Evolutionary conservation across 148 eudicot genomes (phyloP), one percentile per base, ranked within the genome.

Genomic region (Nyssa sinensis): DNA sequence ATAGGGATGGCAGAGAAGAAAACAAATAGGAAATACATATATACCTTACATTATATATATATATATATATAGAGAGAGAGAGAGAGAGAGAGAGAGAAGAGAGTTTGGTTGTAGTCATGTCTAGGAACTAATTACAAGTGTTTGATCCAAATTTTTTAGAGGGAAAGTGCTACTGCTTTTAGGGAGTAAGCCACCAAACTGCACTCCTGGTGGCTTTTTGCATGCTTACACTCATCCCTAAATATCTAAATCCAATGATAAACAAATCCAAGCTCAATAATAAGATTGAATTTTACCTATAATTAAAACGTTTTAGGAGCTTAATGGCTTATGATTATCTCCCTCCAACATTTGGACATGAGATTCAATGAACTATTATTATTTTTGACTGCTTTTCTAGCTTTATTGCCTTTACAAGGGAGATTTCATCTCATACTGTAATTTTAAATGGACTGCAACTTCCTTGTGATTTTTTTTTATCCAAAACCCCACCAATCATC

Each of bases 281-380:
- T 71, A 27, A 51, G 33, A 14, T 71, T 37, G 66, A 71, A 34
- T 16, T 57, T 2, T 13, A n/a, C 28, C 6, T 34, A 3, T 3
- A 17, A 59, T 25, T 13, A 23, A 3, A 59, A 12, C 4, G 62
- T 17, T 24, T 25, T 3, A 9, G 16, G 35, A 65, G 65, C 19
- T 32, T 34, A 59, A 71, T 39, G 65, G 65, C n/a, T 25, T 49
- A 59, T 71, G 64, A 37, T 59, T 71, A 31, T 34, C 44, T 21
- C 24, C 49, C 63, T 25, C 37, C 34, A 25, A 24, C 64, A 11
- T 59, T 33, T 23, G 41, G 64, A 71, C 64, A 14, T 71, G 33
- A 71, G 51, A 34, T 70, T 57, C 74, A 41, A 57, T 70, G 59
- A 71, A 23, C 24, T 31, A 59, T 59, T 35, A 71, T 71, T 59